Base-by-base conservation (phyloP, 148 eudicot species). In the Rhododendron mucronatum region DNA sequence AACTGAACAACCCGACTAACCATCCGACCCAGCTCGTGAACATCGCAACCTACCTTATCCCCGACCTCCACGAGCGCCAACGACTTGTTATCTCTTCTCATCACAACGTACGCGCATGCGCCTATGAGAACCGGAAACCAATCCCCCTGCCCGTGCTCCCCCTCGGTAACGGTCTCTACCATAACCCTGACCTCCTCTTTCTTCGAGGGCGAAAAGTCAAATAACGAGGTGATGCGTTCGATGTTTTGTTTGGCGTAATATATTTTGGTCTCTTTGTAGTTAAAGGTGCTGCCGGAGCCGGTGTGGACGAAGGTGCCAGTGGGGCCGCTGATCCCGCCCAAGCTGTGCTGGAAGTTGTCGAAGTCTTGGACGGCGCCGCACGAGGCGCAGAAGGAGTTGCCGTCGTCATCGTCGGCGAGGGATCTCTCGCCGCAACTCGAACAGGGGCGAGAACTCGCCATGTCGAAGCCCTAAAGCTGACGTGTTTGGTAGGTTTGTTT, bases 11-110 rank as follows among this genome's bases (percentile, higher is more conserved):
- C 98, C 48, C 95, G 90, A 30, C 51, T 85, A 47, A 94, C 90
- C 98, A 96, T 96, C 81, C 90, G 81, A 51, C 98, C 98, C 82
- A 96, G 85, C 67, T 96, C 98, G 86, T 93, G 86, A 69, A 90
- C 57, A 26, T 96, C 98, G 85, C 94, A 92, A 2, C 90, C 90
- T 13, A 92, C 92, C 50, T 44, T 71, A 23, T 74, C 90, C 20
- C 91, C 93, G 28, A 91, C 94, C 83, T 93, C 93, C n/a, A 50
- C 59, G 44, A 94, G 90, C 0, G 94, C 89, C 90, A 94, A 53
- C 16, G 90, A 75, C 83, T 90, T 92, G 1, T 86, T 83, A 82
- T 85, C 88, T 63, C 81, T 87, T 33, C 98, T 89, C 94, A 93
- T 92, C 20, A 93, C 89, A 48, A 96, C 92, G 84, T 93, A 96